Conservation (phyloP, 2,329 filamentous ascomycete genomes). For the Trichophyton schoenleinii region DNA sequence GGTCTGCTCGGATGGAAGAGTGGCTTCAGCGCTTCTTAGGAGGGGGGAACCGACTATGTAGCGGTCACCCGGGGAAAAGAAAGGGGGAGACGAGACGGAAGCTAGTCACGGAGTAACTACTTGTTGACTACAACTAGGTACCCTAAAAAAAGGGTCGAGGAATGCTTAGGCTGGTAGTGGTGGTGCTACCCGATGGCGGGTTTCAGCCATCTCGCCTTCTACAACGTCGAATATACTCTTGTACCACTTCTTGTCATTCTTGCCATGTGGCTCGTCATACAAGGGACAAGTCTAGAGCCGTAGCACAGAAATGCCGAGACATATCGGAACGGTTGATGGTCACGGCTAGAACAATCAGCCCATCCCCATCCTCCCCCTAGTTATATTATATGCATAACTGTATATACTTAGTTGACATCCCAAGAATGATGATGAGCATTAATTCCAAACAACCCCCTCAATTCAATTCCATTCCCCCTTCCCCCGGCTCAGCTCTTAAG, state of each 20-base stretch:
- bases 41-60: too few relatives aligned
- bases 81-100: background rate
- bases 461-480: too few relatives aligned
- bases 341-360: background rate
- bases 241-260: background rate
- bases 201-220: background rate
- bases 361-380: too few relatives aligned
- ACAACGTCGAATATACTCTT: background rate
- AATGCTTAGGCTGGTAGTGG: background rate
- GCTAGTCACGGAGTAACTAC: background rate
- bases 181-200: background rate
- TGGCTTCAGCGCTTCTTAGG: too few relatives aligned
- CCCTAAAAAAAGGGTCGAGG: too few relatives aligned
- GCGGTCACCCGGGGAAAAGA: background rate
- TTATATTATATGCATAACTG: too few relatives aligned
- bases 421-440: too few relatives aligned
- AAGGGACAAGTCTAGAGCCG: background rate
- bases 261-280: background rate
- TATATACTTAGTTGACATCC: too few relatives aligned
- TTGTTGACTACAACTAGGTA: too few relatives aligned
- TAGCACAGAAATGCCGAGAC: background rate
- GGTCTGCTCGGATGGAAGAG: too few relatives aligned
- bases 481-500: too few relatives aligned
- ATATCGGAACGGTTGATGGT: background rate
- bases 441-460: too few relatives aligned